Evolutionary conservation across 1,284 basidiomycete species (phyloP), one percentile per base, ranked within the genome.

Genomic region (Melanopsichium pennsylvanicum): DNA sequence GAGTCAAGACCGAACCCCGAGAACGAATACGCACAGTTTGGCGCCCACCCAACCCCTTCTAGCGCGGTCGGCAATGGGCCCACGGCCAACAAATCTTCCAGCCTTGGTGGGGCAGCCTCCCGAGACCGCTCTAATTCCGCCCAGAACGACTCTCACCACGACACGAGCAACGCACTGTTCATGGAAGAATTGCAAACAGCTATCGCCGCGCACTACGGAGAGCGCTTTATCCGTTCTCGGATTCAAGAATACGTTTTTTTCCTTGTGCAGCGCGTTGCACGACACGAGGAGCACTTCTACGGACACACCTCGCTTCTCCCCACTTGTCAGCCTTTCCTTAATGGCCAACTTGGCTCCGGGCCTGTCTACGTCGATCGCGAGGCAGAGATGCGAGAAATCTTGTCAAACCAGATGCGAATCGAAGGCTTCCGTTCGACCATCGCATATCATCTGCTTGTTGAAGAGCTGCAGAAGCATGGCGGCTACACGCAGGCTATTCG

Each of bases 141-240:
- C 4, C 50, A 45, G 4, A 40, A 38, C 50, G 74, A 73, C 37
- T 22, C 35, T 26, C 55, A 52, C n/a, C 32, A 37, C 15, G 88
- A 74, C 77, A 84, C 86, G 55, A 83, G 86, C 25, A 94, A 97
- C 77, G 90, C 88, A 69, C 67, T 89, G 12, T 95, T 97, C 82
- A 91, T 97, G 78, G 92, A 97, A 57, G 94, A 97, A 88, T 86
- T 91, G 50, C 84, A 86, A n/a, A 80, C 85, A 13, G 88, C 89
- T 2, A 89, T 91, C 38, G 84, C 86, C 13, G 85, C 86, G 12
- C 90, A 92, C 75, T 91, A 88, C 72, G 89, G 90, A 39, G 92
- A 94, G 81, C 83, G 85, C 9, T 85, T 88, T 62, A 87, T 94
- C n/a, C 88, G 91, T 5, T 84, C 88, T 9, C 86, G 90, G 12